These are phyloP conservation scores for Noccaea caerulescens DNA, from an alignment of 345 rosid genomes.

Conservation along the genomic window DNA sequence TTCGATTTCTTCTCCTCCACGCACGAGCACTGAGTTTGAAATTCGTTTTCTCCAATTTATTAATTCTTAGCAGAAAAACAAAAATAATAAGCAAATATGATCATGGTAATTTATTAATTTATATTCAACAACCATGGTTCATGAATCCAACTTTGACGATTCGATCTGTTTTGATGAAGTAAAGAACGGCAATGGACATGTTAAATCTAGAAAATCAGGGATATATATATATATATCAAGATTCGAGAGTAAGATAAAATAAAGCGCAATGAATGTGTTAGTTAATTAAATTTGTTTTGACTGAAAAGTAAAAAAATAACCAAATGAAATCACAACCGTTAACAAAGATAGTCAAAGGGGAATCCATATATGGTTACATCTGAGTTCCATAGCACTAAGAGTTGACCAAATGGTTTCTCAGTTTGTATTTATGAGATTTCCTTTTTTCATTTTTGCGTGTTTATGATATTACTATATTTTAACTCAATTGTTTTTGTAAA, in stretches of 20 bases:
- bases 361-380: background rate
- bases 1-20: too few relatives aligned
- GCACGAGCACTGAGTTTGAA: too few relatives aligned
- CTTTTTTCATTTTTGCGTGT: background rate
- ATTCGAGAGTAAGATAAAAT: background rate
- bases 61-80: too few relatives aligned
- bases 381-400: background rate
- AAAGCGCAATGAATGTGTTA: background rate
- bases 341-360: slow-evolving; percentile 14
- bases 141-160: background rate
- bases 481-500: background rate
- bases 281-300: background rate
- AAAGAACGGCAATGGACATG: background rate
- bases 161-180: background rate
- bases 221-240: background rate
- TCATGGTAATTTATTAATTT: background rate
- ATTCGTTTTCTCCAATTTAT: too few relatives aligned
- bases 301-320: background rate
- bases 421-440: background rate
- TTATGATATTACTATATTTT: background rate
- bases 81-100: too few relatives aligned
- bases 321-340: background rate
- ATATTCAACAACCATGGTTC: background rate
- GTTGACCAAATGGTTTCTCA: slow-evolving; percentile 4
- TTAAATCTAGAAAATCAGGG: background rate